Evolutionary conservation across 345 rosid species (phyloP), one percentile per base, ranked within the genome.

Genomic region (Mercurialis annua): DNA sequence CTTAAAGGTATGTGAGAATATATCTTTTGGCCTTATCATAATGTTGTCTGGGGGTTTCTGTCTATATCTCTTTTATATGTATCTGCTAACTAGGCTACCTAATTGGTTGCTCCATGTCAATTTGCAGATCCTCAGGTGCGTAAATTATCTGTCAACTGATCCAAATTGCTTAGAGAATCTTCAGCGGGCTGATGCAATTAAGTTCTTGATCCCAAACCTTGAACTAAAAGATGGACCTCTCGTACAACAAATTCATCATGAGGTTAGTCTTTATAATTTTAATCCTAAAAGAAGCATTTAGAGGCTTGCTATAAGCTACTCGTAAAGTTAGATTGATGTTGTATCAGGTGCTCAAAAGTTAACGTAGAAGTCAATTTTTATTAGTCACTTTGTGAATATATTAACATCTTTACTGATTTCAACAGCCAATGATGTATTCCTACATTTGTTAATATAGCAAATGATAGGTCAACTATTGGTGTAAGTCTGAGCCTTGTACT

Each of bases 91-190:
- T 2, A 18, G 44, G 6, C 10, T 21, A 12, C 23, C 27, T 33
- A 31, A 51, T 10, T 49, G 1, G 27, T 56, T 67, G 43, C 68
- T 49, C 38, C 51, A 64, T 71, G 48, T 54, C 33, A 23, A 12
- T 58, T 34, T 72, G 11, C 80, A 93, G 98, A 80, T 87, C 70
- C 82, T 90, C 66, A 86, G 85, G 84, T 93, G 98, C 71, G 82
- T 90, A 65, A 90, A 93, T 77, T 76, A 87, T 77, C 83, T 94
- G 67, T 94, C 99, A 64, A 85, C 86, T 26, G 99, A 94, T 65
- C 99, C 99, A 26, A 89, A 91, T 78, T 94, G 97, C 85, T 83
- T 94, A 72, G 96, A 94, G 86, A 86, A 80, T 77, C 96, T 94
- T 80, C 97, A 94, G 81, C 95, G 92, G 14, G 97, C 99, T 14